phyloP scores from a whole-genome alignment of 768 basidiomycete species.

The Tricholoma flavovirens region DNA sequence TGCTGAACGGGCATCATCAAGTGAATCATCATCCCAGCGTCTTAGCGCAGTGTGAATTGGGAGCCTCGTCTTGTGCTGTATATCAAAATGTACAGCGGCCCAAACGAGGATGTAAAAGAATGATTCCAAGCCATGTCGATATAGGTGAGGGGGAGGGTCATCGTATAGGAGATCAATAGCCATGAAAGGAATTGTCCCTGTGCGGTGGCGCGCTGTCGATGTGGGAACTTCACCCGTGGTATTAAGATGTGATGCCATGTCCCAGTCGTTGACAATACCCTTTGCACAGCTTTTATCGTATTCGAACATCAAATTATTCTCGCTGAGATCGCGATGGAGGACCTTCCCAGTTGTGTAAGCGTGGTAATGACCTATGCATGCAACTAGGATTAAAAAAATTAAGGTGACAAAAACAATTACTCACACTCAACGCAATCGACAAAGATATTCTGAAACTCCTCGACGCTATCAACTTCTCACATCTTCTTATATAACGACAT shows the following conservation, averaged over 20 bases:
- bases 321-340: too few relatives aligned
- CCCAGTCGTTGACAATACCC: conserved; percentile 11
- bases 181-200: too few relatives aligned
- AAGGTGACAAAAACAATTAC: not conserved
- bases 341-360: conserved; percentile 11
- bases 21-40: conserved; percentile 1
- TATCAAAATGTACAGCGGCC: conserved; percentile 17
- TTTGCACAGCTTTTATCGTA: not conserved
- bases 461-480: conserved; percentile 14
- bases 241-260: conserved; percentile 5
- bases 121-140: conserved; percentile 14
- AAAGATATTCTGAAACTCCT: conserved; percentile 18
- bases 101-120: conserved; percentile 22
- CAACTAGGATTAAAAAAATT: not conserved
- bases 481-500: conserved; percentile 17
- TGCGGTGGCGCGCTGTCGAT: too few relatives aligned
- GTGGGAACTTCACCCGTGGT: too few relatives aligned
- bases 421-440: conserved; percentile 18
- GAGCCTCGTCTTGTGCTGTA: conserved; percentile 6
- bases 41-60: not conserved
- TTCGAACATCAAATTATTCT: conserved; percentile 22
- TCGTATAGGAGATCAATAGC: conserved; percentile 14
- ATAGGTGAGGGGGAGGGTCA: conserved; percentile 5
- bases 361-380: conserved; percentile 8
- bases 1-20: not conserved